Evolutionary conservation across 2,329 filamentous ascomycete genomes (phyloP), one percentile per base, ranked within the genome.

Genomic region (Talaromyces piceae): DNA sequence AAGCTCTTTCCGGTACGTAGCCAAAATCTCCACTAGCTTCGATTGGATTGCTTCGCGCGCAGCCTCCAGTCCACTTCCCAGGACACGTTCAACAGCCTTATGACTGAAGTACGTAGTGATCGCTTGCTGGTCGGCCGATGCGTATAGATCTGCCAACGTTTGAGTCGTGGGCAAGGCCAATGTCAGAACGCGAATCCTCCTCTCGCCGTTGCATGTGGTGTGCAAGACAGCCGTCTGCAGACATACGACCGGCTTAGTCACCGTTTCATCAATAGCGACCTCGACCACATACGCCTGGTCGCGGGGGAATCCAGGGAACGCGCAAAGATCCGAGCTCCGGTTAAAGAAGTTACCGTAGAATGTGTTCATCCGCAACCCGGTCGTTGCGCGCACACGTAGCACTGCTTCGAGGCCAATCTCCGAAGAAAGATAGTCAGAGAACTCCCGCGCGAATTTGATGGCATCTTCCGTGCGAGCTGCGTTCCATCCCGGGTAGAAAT

Each of bases 281-380:
- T 98, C 93, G 18, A 98, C 91, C 41, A 97, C 93, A 66, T 97
- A 97, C 57, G 88, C 90, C 69, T 98, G 93, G 63, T 98, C 93
- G 65, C 93, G 86, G 27, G 93, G 93, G 77, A 98, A 97, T 0
- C 93, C 91, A 1, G 93, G 93, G 78, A 98, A 98, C 11, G 93
- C 93, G 68, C 93, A 97, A 27, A 98, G 82, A 73, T 98, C 93
- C 13, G 91, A 96, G 67, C 89, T 95, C 60, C 93, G 82, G 76
- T 97, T 98, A 79, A 98, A 98, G 73, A 98, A 98, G 75, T 98
- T 98, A 59, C 93, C 93, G 70, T 97, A 98, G 73, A 98, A 98
- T 2, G 91, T 91, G 73, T 85, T 95, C 87, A 97, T 97, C 49
- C 93, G 84, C 53, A 98, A 74, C 48, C 93, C 93, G 22, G 91